Evolutionary conservation across 768 basidiomycete genomes (phyloP).

Genomic region (Boletus reticulatus): DNA sequence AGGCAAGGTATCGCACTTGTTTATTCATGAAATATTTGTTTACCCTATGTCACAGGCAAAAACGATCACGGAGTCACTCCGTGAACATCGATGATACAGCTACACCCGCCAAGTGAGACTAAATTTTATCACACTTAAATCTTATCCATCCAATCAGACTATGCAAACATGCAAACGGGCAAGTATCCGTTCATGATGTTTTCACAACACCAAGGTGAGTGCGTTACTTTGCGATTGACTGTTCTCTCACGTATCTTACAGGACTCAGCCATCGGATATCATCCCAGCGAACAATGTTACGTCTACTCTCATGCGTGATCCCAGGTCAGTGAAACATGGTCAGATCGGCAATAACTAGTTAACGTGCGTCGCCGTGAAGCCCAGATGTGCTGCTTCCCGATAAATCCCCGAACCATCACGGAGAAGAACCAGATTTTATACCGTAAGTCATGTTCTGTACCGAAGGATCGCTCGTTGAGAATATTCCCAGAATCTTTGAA

Average conservation of each 20-base stretch:
- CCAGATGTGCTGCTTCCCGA: background rate
- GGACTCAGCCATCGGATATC: background rate
- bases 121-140: background rate
- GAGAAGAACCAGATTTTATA: slow-evolving; percentile 17
- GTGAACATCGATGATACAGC: slow-evolving; percentile 1
- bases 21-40: background rate
- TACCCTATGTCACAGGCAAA: slow-evolving; percentile 14
- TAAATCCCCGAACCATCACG: background rate
- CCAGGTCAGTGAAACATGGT: slow-evolving; percentile 7
- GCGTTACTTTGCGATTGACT: background rate
- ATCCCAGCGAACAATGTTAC: background rate
- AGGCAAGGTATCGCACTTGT: slow-evolving; percentile 9
- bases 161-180: slow-evolving; percentile 1
- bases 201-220: slow-evolving; percentile 10
- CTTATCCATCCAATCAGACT: background rate
- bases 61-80: slow-evolving; percentile 26
- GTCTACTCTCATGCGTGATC: slow-evolving; percentile 1
- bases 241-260: background rate
- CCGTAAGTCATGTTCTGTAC: slow-evolving; percentile 10
- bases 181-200: background rate
- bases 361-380: slow-evolving; percentile 4
- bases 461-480: background rate
- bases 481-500: slow-evolving; percentile 13
- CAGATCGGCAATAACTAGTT: background rate
- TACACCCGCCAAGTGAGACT: slow-evolving; percentile 25